Conservation (phyloP, 352 stramenopile genomes). For the Pythium chondricola region DNA sequence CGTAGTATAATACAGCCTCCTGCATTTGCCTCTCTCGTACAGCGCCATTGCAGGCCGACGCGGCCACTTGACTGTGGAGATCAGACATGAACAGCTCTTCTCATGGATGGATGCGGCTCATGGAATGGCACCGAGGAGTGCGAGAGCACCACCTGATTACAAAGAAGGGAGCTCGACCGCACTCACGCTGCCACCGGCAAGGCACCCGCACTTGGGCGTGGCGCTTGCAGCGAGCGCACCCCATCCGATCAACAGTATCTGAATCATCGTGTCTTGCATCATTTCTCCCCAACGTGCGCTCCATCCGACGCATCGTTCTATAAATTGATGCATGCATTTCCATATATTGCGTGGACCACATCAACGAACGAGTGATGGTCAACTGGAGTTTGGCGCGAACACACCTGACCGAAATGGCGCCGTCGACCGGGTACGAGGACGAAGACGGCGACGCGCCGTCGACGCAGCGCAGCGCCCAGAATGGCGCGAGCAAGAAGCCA, state of each 20-base stretch:
- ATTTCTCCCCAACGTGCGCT: neutral
- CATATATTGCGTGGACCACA: neutral
- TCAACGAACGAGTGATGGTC: neutral
- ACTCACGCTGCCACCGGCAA: neutral
- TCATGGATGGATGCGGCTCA: neutral
- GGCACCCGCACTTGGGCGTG: too few species aligned
- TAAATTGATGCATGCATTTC: neutral
- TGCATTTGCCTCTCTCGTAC: too few species aligned
- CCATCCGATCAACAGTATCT: conserved; percentile 9
- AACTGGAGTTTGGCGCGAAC: neutral
- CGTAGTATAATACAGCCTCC: too few species aligned
- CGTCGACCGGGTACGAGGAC: conserved; percentile 12
- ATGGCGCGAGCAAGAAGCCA: neutral
- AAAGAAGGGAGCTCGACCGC: neutral
- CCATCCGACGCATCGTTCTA: neutral
- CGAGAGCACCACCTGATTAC: neutral
- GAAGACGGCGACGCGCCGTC: conserved; percentile 4
- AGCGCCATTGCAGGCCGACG: too few species aligned
- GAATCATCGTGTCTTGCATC: conserved; percentile 1
- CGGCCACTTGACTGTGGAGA: neutral
- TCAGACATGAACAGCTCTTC: neutral
- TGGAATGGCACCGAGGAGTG: neutral
- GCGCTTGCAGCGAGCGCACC: too few species aligned
- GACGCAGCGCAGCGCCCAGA: conserved; percentile 3
- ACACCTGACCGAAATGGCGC: conserved; percentile 12